phyloP scores from a whole-genome alignment of 2,329 filamentous ascomycete species.

The Penicillium sp. region DNA sequence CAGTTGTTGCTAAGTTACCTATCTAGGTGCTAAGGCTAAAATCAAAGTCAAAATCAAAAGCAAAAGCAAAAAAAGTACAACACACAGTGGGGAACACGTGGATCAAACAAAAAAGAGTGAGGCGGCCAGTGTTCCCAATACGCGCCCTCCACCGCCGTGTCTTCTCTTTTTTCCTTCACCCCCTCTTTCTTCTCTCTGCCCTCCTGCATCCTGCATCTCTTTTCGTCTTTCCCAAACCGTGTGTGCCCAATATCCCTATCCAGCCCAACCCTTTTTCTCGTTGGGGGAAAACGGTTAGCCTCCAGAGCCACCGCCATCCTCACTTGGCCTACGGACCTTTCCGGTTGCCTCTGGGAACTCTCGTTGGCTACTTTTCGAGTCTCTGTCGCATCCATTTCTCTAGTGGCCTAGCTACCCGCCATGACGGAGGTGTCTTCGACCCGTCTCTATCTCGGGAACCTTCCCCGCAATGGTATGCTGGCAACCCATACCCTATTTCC shows the following conservation, averaged over 20 bases:
- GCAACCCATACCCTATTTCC: slow-evolving; percentile 27
- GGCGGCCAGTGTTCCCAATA: slow-evolving; percentile 18
- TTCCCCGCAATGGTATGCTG: slow-evolving; percentile 84
- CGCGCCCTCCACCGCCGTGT: slow-evolving; percentile 20
- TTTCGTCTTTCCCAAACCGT: background rate
- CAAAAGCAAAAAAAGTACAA: background rate
- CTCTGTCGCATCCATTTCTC: slow-evolving; percentile 1
- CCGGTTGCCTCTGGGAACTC: slow-evolving; percentile 4
- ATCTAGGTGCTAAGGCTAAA: no score
- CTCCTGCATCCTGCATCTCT: slow-evolving; percentile 9
- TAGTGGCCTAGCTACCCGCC: slow-evolving; percentile 13
- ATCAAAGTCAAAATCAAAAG: background rate
- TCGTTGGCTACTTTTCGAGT: slow-evolving; percentile 7
- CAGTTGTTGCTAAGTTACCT: no score
- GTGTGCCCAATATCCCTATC: slow-evolving; percentile 5
- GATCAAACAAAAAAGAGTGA: slow-evolving; percentile 22
- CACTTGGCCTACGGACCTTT: slow-evolving; percentile 5
- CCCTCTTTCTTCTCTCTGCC: slow-evolving; percentile 1
- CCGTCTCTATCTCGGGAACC: slow-evolving; percentile 94
- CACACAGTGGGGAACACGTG: slow-evolving; percentile 15
- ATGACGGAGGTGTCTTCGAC: slow-evolving; percentile 91
- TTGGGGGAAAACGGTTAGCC: background rate
- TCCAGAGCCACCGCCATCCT: slow-evolving; percentile 9
- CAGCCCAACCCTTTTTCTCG: slow-evolving; percentile 4
- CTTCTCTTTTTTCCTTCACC: slow-evolving; percentile 9